Percentiles rank a stretch among this genome's conserved stretches.
Evolutionary conservation across 805 yeast species (phyloP).

Genomic region (Kuraishia molischiana): DNA sequence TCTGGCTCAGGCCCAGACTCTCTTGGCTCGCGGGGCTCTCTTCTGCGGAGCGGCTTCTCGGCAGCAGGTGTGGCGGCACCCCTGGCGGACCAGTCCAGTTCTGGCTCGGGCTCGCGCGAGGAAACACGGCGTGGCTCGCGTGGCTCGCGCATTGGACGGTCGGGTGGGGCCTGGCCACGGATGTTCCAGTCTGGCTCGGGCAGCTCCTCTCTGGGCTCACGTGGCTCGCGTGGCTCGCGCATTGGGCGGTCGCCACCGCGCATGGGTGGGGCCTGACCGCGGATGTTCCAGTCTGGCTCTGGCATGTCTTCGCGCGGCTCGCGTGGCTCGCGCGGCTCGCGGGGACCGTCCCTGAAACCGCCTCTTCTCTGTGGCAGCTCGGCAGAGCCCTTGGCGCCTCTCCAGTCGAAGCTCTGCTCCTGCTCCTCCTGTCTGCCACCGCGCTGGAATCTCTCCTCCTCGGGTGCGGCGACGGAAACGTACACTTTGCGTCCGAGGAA

Average conservation of each 20-base stretch:
- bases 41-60: constrained; percentile 17
- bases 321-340: constrained; percentile 19
- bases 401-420: constrained; percentile 33
- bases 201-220: constrained; percentile 17
- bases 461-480: constrained; percentile 52
- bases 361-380: constrained; percentile 10
- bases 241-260: constrained; percentile 11
- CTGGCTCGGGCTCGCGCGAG: constrained; percentile 8
- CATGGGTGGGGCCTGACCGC: constrained; percentile 25
- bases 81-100: constrained; percentile 20
- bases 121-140: constrained; percentile 21
- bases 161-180: constrained; percentile 48
- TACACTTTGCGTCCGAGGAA: constrained; percentile 40
- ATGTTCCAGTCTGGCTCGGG: constrained; percentile 43
- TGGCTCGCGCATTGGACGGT: constrained; percentile 24
- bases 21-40: constrained; percentile 18
- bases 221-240: constrained; percentile 19
- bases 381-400: constrained; percentile 24
- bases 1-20: constrained; percentile 44
- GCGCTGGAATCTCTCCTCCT: constrained; percentile 29
- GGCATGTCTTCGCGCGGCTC: constrained; percentile 28
- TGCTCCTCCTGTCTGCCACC: constrained; percentile 17
- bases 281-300: constrained; percentile 50
- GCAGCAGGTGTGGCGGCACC: constrained; percentile 13
- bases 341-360: constrained; percentile 14